Conservation (phyloP, 371 early-diverging fungal species). For the Nematocida sp. region DNA sequence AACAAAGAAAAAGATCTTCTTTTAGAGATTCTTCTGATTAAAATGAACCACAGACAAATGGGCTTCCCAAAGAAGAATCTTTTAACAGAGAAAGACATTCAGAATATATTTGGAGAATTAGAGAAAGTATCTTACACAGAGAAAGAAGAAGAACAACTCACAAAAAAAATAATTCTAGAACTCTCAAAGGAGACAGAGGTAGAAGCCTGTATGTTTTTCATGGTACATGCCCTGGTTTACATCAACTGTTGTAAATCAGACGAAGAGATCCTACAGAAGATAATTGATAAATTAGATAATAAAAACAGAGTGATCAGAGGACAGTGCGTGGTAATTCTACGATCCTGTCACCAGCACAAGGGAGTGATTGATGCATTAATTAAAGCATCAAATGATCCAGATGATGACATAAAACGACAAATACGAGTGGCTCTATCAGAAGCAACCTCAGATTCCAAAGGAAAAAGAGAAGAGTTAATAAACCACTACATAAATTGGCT, state of each 20-base stretch:
- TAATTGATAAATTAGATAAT: slow-evolving; percentile 13
- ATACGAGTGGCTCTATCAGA: slow-evolving; percentile 18
- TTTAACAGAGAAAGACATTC: slow-evolving; percentile 22
- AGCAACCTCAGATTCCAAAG: background rate
- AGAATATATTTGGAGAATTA: slow-evolving; percentile 6
- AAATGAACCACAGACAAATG: slow-evolving; percentile 15
- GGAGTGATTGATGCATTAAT: slow-evolving; percentile 20
- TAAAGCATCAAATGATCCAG: slow-evolving; percentile 13
- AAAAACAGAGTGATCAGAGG: slow-evolving; percentile 48
- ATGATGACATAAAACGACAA: slow-evolving; percentile 49
- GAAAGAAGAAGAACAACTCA: slow-evolving; percentile 15
- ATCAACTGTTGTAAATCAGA: slow-evolving; percentile 14
- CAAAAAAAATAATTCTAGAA: slow-evolving; percentile 27
- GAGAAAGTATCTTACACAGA: slow-evolving; percentile 5
- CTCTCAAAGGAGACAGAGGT: slow-evolving; percentile 23
- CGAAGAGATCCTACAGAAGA: slow-evolving; percentile 8
- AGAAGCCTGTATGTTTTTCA: background rate
- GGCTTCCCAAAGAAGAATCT: slow-evolving; percentile 23
- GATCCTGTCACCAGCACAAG: background rate
- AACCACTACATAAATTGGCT: slow-evolving; percentile 9
- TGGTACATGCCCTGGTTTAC: slow-evolving; percentile 8
- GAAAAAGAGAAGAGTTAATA: slow-evolving; percentile 12
- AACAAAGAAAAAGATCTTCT: slow-evolving; percentile 48
- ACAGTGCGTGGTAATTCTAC: slow-evolving; percentile 22
- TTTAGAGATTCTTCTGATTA: slow-evolving; percentile 42